Evolutionary conservation across 2,329 filamentous ascomycete species (phyloP).

Genomic region (Stagonosporopsis cucurbitacearum): DNA sequence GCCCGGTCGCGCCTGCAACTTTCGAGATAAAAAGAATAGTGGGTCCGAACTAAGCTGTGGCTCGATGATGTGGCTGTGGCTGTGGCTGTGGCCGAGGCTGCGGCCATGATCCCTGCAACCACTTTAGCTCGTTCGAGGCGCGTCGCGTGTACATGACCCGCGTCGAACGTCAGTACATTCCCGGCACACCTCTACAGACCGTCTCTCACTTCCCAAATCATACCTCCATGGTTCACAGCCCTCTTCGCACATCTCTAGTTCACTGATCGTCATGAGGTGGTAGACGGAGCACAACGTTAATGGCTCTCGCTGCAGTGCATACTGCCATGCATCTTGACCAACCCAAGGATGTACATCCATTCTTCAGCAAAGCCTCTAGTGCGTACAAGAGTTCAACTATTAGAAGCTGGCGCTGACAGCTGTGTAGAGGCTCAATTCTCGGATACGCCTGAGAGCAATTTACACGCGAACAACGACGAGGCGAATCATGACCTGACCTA

Average conservation of each 20-base stretch:
- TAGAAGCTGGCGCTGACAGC: conserved; percentile 5
- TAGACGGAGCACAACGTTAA: conserved; percentile 28
- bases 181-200: conserved; percentile 7
- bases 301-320: conserved; percentile 47
- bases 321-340: conserved; percentile 48
- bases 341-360: conserved; percentile 47
- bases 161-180: conserved; percentile 4
- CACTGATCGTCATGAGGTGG: conserved; percentile 1
- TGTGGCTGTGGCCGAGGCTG: neutral
- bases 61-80: too few relatives aligned
- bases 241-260: neutral
- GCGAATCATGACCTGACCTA: conserved; percentile 29
- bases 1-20: conserved; percentile 22
- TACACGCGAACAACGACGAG: conserved; percentile 12
- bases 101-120: neutral
- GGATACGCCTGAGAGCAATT: conserved; percentile 15
- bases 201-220: neutral
- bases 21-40: conserved; percentile 9
- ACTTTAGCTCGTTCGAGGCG: conserved; percentile 19
- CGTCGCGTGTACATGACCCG: conserved; percentile 21
- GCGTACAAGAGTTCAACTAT: conserved; percentile 1
- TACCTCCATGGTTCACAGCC: neutral
- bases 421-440: conserved; percentile 22
- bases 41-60: conserved; percentile 11
- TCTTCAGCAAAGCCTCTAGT: conserved; percentile 46